Conservation (phyloP, 805 yeast genomes). For the Hanseniaspora nectarophila region DNA sequence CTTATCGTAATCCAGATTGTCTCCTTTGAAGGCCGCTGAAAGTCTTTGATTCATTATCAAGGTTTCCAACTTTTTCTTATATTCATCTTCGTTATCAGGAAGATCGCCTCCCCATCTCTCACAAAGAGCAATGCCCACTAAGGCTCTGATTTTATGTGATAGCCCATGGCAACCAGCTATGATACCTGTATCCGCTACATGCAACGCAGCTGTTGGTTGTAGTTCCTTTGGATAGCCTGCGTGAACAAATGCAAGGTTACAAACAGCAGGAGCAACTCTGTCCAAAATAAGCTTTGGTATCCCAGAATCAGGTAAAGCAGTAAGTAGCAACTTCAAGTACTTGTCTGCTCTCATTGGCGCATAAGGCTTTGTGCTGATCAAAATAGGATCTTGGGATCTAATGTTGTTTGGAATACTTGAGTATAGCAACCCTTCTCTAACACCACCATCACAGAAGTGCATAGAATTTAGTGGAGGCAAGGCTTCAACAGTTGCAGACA, state of each 20-base stretch:
- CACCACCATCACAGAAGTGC: conserved; percentile 66
- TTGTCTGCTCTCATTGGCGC: conserved; percentile 53
- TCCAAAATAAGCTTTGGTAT: conserved; percentile 48
- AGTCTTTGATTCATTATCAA: conserved; percentile 29
- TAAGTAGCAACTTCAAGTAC: conserved; percentile 41
- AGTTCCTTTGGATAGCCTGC: conserved; percentile 66
- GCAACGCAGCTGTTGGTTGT: conserved; percentile 63
- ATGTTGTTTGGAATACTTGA: conserved; percentile 47
- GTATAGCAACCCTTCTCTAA: conserved; percentile 62
- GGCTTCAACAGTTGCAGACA: conserved; percentile 51
- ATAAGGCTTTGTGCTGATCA: conserved; percentile 59
- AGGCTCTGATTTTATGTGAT: conserved; percentile 57
- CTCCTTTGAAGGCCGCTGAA: conserved; percentile 12
- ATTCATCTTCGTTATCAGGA: conserved; percentile 42
- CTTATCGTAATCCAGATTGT: conserved; percentile 32
- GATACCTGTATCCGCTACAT: conserved; percentile 61
- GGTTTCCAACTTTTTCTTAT: conserved; percentile 37
- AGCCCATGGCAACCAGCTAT: conserved; percentile 67
- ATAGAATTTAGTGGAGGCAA: conserved; percentile 50
- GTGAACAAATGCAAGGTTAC: conserved; percentile 65
- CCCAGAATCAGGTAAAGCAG: conserved; percentile 45
- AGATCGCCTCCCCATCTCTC: conserved; percentile 76
- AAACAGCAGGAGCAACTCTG: conserved; percentile 57
- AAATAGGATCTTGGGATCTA: conserved; percentile 54
- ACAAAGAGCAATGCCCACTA: conserved; percentile 61